Percentiles rank a stretch among this genome's conserved stretches.
These are phyloP conservation scores for Dittrichia graveolens DNA, from an alignment of 129 eudicot species.

Conservation along the genomic window DNA sequence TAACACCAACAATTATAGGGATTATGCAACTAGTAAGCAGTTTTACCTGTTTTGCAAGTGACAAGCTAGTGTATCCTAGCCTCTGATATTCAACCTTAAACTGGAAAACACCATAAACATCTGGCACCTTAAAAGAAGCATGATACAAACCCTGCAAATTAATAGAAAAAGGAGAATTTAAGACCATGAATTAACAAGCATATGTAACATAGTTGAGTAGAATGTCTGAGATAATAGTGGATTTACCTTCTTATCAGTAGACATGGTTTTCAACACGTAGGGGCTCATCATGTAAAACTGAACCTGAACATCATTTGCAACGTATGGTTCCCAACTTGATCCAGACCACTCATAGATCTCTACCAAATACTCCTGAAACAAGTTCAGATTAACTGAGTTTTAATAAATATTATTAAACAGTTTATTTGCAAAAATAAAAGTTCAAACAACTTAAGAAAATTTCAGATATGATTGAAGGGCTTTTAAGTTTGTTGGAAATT, in stretches of 20 bases:
- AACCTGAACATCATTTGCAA: conserved; percentile 82
- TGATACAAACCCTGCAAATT: conserved; percentile 67
- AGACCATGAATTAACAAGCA: not conserved
- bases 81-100: conserved; percentile 95
- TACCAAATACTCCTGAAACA: conserved; percentile 73
- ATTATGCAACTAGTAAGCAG: not conserved
- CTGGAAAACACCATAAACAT: conserved; percentile 97
- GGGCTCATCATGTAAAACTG: conserved; percentile 99
- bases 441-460: too few relatives aligned
- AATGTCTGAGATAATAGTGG: conserved; percentile 2
- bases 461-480: too few relatives aligned
- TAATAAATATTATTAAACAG: too few relatives aligned
- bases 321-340: conserved; percentile 84
- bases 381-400: conserved; percentile 16
- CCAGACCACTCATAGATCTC: conserved; percentile 96
- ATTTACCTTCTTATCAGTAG: conserved; percentile 70
- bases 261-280: conserved; percentile 79
- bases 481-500: too few relatives aligned
- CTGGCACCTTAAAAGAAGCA: conserved; percentile 89
- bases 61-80: conserved; percentile 79
- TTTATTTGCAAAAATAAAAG: too few relatives aligned
- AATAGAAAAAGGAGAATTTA: not conserved
- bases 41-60: conserved; percentile 53
- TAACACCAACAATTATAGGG: not conserved
- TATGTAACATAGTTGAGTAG: not conserved